A percentile compares a stretch with the other conserved stretches of the same genome.
Evolutionary conservation across 1,139 yeast genomes (phyloP).

Genomic region (Wickerhamiella infanticola): DNA sequence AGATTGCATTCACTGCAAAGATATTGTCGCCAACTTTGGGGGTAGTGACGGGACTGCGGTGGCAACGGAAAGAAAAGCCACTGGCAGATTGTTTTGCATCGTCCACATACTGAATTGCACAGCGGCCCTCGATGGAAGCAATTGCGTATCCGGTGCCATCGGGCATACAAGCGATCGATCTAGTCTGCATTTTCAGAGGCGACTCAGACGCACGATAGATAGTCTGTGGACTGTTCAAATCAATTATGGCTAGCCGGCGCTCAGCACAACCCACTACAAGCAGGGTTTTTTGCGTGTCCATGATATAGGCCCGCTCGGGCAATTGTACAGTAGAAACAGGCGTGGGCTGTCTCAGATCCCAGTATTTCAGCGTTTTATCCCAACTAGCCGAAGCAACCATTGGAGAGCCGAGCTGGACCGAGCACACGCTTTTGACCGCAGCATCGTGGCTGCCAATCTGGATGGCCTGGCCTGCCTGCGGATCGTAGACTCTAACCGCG

Average conservation of each 20-base stretch:
- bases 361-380: slow-evolving; percentile 88
- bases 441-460: slow-evolving; percentile 82
- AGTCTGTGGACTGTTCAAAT: slow-evolving; percentile 62
- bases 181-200: slow-evolving; percentile 87
- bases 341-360: slow-evolving; percentile 71
- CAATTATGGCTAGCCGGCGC: slow-evolving; percentile 61
- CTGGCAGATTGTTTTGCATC: slow-evolving; percentile 49
- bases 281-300: slow-evolving; percentile 71
- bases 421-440: slow-evolving; percentile 59
- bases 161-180: slow-evolving; percentile 69
- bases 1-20: slow-evolving; percentile 64
- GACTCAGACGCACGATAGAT: slow-evolving; percentile 61
- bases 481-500: slow-evolving; percentile 69
- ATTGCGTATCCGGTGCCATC: slow-evolving; percentile 85
- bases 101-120: slow-evolving; percentile 90
- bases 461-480: slow-evolving; percentile 64
- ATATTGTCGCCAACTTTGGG: slow-evolving; percentile 37
- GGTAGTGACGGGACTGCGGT: slow-evolving; percentile 32
- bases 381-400: slow-evolving; percentile 88
- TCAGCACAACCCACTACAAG: slow-evolving; percentile 91
- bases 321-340: slow-evolving; percentile 69
- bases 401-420: slow-evolving; percentile 50
- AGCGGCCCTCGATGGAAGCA: slow-evolving; percentile 90
- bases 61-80: slow-evolving; percentile 91
- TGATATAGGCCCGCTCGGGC: slow-evolving; percentile 83